Base-by-base conservation (phyloP, 1,284 basidiomycete genomes). In the Ganoderma boninense region DNA sequence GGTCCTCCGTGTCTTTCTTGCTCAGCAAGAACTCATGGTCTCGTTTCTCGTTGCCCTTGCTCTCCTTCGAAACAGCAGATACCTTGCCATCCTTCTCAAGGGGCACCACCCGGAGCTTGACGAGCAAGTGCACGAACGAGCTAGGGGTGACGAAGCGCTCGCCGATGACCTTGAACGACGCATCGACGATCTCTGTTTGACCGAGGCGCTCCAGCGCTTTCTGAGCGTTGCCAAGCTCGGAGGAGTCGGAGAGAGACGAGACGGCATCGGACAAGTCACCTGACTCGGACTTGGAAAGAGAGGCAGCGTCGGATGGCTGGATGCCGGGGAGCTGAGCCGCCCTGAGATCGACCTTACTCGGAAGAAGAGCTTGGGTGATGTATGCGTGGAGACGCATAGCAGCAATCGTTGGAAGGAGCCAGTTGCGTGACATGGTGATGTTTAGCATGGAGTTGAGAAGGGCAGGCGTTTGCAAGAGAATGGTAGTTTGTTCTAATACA, bases 91-190 rank as follows among this genome's bases (percentile, higher is more conserved):
- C 81, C 66, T 78, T 71, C 35, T 81, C 80, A 11, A 90, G 88
- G 5, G 90, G 91, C 6, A 85, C 81, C 38, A 97, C 75, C 2
- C 94, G 90, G 20, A 96, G 84, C 81, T 97, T 97, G 80, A 97
- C 88, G 29, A 95, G 87, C 67, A 99, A 89, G 77, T 93, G 92
- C 42, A 98, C 95, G 74, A 99, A 95, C 0, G 97, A 92, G 3
- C 94, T 93, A 0, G 97, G 96, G 0, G 95, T 95, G 42, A 99
- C 91, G 59, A 94, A 82, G 49, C 92, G 92, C 81, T 99, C 98
- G 66, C 95, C 98, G 66, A 95, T 93, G 68, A 99, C 97, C 86
- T 94, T 95, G 87, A 98, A 99, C 59, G 89, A 85, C 35, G 94
- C 93, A 78, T 95, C 93, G 23, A 95, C 90, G 49, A 99, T 84